A percentile compares a stretch with the other conserved stretches of the same genome.
These are phyloP conservation scores for Cucumis melo DNA, from an alignment of 306 rosid species.

Conservation along the genomic window DNA sequence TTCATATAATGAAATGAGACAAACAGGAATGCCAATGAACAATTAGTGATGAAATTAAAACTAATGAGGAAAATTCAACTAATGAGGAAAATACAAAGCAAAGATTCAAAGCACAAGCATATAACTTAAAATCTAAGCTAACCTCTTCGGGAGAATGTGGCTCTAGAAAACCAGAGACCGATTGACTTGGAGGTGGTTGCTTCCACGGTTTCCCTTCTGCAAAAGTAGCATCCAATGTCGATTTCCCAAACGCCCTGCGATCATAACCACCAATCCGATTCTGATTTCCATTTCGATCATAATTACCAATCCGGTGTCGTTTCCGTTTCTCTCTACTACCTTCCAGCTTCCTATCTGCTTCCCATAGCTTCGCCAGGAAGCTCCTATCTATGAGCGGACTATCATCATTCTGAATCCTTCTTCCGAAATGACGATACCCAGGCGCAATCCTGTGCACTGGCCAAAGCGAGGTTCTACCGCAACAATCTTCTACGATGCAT, in stretches of 20 bases:
- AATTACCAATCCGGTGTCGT: slow-evolving; percentile 5
- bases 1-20: not conserved
- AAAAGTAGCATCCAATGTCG: slow-evolving; percentile 21
- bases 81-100: not conserved
- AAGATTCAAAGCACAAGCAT: not conserved
- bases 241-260: slow-evolving; percentile 11
- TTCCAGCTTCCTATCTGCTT: slow-evolving; percentile 31
- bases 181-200: slow-evolving; percentile 73
- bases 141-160: slow-evolving; percentile 68
- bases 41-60: too few relatives aligned
- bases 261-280: slow-evolving; percentile 2
- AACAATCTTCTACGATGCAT: slow-evolving; percentile 1
- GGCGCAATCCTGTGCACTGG: not conserved
- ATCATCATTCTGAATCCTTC: slow-evolving; percentile 6
- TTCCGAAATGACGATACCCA: slow-evolving; percentile 29
- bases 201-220: slow-evolving; percentile 20
- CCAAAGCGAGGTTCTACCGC: not conserved
- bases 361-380: slow-evolving; percentile 48
- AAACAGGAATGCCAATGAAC: not conserved
- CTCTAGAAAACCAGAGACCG: slow-evolving; percentile 28
- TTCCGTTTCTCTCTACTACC: slow-evolving; percentile 12
- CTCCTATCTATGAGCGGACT: slow-evolving; percentile 34
- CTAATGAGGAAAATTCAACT: too few relatives aligned
- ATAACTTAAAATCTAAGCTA: not conserved
- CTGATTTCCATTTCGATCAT: slow-evolving; percentile 1